These are phyloP conservation scores for Aspergillus bridgeri DNA, from an alignment of 495 filamentous ascomycete species.

Conservation along the genomic window DNA sequence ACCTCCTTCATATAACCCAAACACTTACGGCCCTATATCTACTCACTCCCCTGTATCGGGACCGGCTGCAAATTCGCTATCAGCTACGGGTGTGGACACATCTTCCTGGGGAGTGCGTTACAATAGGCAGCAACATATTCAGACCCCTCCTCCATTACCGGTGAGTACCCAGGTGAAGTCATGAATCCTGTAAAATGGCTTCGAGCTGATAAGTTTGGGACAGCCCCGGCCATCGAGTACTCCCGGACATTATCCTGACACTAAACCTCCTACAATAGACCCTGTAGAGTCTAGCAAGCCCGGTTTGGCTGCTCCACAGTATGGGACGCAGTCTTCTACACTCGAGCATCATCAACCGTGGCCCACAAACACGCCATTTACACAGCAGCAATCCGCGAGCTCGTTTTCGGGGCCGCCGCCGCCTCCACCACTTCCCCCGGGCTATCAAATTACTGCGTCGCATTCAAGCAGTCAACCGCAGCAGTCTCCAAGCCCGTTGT, in stretches of 20 bases:
- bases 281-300: conserved; percentile 17
- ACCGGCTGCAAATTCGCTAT: conserved; percentile 21
- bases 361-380: conserved; percentile 24
- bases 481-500: conserved; percentile 13
- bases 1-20: conserved; percentile 36
- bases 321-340: conserved; percentile 17
- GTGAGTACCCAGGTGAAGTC: conserved; percentile 27
- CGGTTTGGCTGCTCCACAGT: conserved; percentile 10
- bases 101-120: conserved; percentile 46
- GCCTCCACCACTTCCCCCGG: conserved; percentile 40
- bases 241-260: conserved; percentile 23
- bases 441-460: conserved; percentile 24
- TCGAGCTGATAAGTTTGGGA: not conserved
- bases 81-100: conserved; percentile 26
- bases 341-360: conserved; percentile 20
- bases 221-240: conserved; percentile 44
- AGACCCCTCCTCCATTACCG: conserved; percentile 45
- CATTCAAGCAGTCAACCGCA: conserved; percentile 27
- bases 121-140: conserved; percentile 34
- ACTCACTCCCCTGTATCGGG: conserved; percentile 11
- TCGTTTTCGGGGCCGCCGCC: conserved; percentile 21
- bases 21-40: conserved; percentile 38
- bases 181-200: not conserved
- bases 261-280: conserved; percentile 17
- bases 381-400: conserved; percentile 17